Base-by-base conservation (phyloP, 352 stramenopile species). In the Pythium aphanidermatum region DNA sequence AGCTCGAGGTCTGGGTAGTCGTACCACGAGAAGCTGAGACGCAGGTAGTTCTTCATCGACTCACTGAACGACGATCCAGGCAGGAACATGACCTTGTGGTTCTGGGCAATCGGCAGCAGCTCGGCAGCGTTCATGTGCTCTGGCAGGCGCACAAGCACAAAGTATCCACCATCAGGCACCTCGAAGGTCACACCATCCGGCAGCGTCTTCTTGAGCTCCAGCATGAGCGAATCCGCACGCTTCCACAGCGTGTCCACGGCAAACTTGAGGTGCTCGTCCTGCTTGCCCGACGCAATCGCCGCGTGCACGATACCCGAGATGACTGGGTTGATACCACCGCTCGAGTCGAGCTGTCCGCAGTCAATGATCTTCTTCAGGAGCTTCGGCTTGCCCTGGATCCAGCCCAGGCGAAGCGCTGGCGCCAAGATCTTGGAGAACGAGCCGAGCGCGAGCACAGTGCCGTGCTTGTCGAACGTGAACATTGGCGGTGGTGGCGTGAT, bases 391-490 rank as follows among this genome's bases (percentile, higher is more conserved):
- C 50, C 80, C 51, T 89, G 77, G 50, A 92, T 84, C 77, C 70
- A 97, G 13, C 93, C 93, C 23, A 96, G 73, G 48, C 93, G 83
- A 9, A 98, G 69, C 21, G 88, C 90, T 27, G 91, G 93, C 23
- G 84, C 83, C 25, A 97, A 75, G 45, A 98, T 97, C 81, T 98
- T 98, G 46, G 91, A 97, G 63, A 98, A 98, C 47, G 82, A 96
- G 33, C 86, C 90, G 12, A 98, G 73, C 35, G 89, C 88, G 23
- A 97, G 60, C 40, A 93, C 75, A 11, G 75, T 87, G 57, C 73
- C 83, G 60, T 86, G 72, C 43, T 67, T 32, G 55, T 92, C 83
- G 41, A 91, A 93, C 24, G 74, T 86, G 49, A 90, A 88, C 62
- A 94, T 87, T 20, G 80, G 76, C 34, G 81, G 74, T n/a, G 83